phyloP scores from a whole-genome alignment of 2,329 filamentous ascomycete genomes.

The Fusarium robinianum region DNA sequence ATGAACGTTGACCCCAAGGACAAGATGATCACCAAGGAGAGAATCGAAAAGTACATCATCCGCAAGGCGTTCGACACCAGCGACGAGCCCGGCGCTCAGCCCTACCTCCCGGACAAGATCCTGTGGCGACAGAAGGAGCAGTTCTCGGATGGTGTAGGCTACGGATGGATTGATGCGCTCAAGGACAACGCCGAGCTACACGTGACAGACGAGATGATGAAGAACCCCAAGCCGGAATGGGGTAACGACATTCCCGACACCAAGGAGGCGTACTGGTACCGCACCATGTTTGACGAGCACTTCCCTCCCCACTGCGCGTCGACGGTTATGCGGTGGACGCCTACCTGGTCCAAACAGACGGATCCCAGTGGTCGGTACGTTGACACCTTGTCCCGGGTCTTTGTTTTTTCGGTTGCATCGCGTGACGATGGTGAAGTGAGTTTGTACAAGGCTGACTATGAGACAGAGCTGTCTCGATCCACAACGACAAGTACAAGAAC shows the following conservation, averaged over 20 bases:
- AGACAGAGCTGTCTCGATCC: slow-evolving; percentile 72
- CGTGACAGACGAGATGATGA: slow-evolving; percentile 97
- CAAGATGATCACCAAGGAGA: slow-evolving; percentile 91
- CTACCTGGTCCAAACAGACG: slow-evolving; percentile 94
- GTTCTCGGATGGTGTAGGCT: slow-evolving; percentile 97
- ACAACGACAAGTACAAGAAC: slow-evolving; percentile 73
- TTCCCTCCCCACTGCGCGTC: slow-evolving; percentile 90
- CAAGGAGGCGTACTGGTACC: slow-evolving; percentile 99
- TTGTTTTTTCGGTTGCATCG: too few species aligned
- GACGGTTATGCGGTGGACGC: slow-evolving; percentile 95
- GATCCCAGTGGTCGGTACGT: slow-evolving; percentile 87
- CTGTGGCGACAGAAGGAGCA: slow-evolving; percentile 99
- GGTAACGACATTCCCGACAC: slow-evolving; percentile 88
- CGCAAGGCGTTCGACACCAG: slow-evolving; percentile 96
- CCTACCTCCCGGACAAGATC: slow-evolving; percentile 95
- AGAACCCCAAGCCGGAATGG: slow-evolving; percentile 97
- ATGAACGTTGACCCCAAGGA: slow-evolving; percentile 95
- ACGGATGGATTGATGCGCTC: slow-evolving; percentile 97
- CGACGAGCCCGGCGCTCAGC: slow-evolving; percentile 76
- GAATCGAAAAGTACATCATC: slow-evolving; percentile 96
- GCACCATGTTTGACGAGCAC: slow-evolving; percentile 97
- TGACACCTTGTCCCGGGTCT: too few species aligned
- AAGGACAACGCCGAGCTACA: slow-evolving; percentile 91
- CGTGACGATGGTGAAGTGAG: not conserved
- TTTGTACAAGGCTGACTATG: not conserved